A percentile compares a stretch with the other conserved stretches of the same genome.
Evolutionary conservation across 805 yeast species (phyloP).

Genomic region (Dipodascus geniculatus): DNA sequence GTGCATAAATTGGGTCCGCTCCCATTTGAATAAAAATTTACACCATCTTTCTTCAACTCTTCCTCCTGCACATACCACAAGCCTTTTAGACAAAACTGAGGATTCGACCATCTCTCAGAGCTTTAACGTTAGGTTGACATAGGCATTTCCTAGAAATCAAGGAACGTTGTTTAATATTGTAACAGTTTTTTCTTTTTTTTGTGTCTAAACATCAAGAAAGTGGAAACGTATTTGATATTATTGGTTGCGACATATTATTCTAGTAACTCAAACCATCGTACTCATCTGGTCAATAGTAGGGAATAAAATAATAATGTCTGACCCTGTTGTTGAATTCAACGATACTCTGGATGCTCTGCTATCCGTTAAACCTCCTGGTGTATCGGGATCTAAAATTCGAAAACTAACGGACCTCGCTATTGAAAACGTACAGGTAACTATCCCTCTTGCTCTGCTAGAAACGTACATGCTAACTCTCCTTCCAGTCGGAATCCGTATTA

Average conservation of each 20-base stretch:
- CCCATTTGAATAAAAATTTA: no score
- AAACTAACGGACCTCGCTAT: slow-evolving; percentile 70
- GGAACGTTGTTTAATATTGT: neutral
- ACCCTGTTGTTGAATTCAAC: slow-evolving; percentile 14
- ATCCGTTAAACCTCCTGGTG: slow-evolving; percentile 56
- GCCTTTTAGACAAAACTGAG: neutral
- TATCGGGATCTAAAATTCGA: slow-evolving; percentile 90
- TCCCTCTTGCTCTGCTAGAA: neutral
- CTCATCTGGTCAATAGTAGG: neutral
- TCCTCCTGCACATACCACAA: neutral
- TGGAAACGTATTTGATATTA: neutral
- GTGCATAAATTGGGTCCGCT: neutral
- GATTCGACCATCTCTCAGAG: neutral
- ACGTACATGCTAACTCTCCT: slow-evolving; percentile 2
- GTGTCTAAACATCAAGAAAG: neutral
- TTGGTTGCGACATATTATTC: neutral
- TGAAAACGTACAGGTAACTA: slow-evolving; percentile 39
- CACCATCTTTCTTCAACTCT: neutral
- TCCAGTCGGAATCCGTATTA: slow-evolving; percentile 39
- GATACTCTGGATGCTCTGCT: slow-evolving; percentile 19
- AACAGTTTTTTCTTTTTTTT: neutral
- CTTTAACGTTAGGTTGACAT: neutral
- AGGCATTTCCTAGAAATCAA: neutral
- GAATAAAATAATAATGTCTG: neutral
- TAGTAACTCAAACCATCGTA: neutral